Evolutionary conservation across 345 rosid genomes (phyloP).

Genomic region (Gossypium anomalum): DNA sequence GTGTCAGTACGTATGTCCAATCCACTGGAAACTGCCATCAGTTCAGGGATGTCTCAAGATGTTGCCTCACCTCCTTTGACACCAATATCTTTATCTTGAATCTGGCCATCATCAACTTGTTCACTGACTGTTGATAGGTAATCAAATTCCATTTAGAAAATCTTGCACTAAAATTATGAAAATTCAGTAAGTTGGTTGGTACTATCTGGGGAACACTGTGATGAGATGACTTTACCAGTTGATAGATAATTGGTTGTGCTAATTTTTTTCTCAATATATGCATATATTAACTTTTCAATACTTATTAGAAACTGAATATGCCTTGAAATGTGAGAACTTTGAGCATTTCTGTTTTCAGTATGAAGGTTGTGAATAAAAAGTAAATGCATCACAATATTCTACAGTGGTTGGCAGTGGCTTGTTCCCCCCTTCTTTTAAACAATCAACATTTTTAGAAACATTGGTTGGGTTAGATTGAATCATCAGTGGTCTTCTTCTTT

Average conservation of each 20-base stretch:
- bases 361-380: background rate
- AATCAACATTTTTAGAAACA: background rate
- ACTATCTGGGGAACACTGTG: background rate
- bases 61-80: slow-evolving; percentile 64
- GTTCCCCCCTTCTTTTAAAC: background rate
- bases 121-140: slow-evolving; percentile 38
- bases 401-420: background rate
- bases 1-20: slow-evolving; percentile 36
- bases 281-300: background rate
- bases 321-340: background rate
- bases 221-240: background rate
- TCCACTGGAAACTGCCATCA: slow-evolving; percentile 31
- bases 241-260: background rate
- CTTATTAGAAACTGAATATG: background rate
- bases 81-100: slow-evolving; percentile 48
- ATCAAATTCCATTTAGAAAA: slow-evolving; percentile 8
- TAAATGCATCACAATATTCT: background rate
- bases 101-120: slow-evolving; percentile 17
- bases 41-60: slow-evolving; percentile 35
- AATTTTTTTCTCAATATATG: background rate
- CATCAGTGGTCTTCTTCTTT: background rate
- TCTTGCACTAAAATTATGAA: background rate
- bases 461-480: background rate
- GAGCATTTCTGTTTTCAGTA: background rate
- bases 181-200: background rate